Percentiles rank a stretch among this genome's conserved stretches.
phyloP scores from a whole-genome alignment of 148 eudicot genomes.

The Rhododendron vialii region DNA sequence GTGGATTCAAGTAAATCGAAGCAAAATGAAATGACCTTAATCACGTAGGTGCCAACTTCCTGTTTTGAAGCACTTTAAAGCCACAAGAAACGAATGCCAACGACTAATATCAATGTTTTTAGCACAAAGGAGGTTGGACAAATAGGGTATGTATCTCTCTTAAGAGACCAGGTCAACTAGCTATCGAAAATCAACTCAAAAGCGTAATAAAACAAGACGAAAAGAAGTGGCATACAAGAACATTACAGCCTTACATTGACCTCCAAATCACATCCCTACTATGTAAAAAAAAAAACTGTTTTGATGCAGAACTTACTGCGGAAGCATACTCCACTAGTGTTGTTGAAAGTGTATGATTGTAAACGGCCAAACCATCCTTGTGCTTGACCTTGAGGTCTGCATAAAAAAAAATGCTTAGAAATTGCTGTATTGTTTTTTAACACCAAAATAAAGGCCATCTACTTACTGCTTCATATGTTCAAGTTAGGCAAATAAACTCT shows the following conservation, averaged over 20 bases:
- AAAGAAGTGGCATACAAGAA: not conserved
- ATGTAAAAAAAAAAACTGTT: not conserved
- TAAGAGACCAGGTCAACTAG: not conserved
- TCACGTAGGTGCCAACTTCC: not conserved
- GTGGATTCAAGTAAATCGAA: not conserved
- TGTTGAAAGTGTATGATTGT: slow-evolving; percentile 69
- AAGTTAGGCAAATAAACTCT: not conserved
- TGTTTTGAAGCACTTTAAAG: not conserved
- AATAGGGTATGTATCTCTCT: not conserved
- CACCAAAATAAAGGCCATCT: not conserved
- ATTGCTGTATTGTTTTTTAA: not conserved
- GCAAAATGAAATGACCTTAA: not conserved
- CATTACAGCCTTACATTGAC: not conserved
- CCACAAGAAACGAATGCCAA: not conserved
- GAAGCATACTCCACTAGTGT: slow-evolving; percentile 83
- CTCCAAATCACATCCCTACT: not conserved
- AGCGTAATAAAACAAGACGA: not conserved
- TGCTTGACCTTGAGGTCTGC: slow-evolving; percentile 27
- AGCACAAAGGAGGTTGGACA: not conserved
- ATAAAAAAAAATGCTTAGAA: not conserved
- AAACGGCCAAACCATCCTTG: slow-evolving; percentile 29
- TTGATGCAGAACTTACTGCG: slow-evolving; percentile 54
- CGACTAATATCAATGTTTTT: not conserved
- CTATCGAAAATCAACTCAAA: not conserved
- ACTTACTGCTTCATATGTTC: not conserved